Base-by-base conservation (phyloP, 352 stramenopile genomes). In the Pythium graminicola region DNA sequence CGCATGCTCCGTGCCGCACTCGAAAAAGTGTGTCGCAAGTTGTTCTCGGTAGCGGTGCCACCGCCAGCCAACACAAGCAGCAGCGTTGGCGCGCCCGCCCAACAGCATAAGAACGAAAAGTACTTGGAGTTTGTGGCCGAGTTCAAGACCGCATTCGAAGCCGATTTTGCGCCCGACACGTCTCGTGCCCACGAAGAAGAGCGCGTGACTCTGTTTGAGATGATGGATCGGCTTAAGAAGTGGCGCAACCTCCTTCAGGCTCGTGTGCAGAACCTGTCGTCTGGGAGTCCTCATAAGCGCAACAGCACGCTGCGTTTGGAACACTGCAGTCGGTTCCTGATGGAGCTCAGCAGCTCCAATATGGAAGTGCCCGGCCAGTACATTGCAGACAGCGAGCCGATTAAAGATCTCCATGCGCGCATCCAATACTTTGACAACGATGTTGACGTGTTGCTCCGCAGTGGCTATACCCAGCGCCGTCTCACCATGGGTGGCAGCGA, bases 331-430 rank as follows among this genome's bases (percentile, higher is more conserved):
- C 85, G 85, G 33, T 85, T 95, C 47, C 56, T 97, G 46, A 85
- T 94, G 47, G 85, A 95, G 66, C 73, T 96, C 4, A 82, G 75
- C 60, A 89, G 67, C 56, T 86, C 83, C 6, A 89, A 77, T 47
- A 88, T 97, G 60, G 89, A 97, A 59, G 82, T 97, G 28, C 89
- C 89, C 0, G 89, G 89, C 2, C 89, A 97, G 70, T 97, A 97
- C 56, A 81, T 93, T 38, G 86, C 83, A 32, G 84, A 95, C 63
- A 87, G 72, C 45, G 89, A 97, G 56, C 89, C 89, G 9, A 93
- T 93, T 55, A 94, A 95, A 52, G 88, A 96, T 42, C 66, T 96
- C 33, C 88, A 97, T 58, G 85, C 88, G 39, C 91, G 88, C 43
- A 88, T 97, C 19, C 64, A 87, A 46, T 82, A 93, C 46, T 96